Evolutionary conservation across 164 flowering plant species (phyloP), one percentile per base, ranked within the genome.

Genomic region (Santalum album): DNA sequence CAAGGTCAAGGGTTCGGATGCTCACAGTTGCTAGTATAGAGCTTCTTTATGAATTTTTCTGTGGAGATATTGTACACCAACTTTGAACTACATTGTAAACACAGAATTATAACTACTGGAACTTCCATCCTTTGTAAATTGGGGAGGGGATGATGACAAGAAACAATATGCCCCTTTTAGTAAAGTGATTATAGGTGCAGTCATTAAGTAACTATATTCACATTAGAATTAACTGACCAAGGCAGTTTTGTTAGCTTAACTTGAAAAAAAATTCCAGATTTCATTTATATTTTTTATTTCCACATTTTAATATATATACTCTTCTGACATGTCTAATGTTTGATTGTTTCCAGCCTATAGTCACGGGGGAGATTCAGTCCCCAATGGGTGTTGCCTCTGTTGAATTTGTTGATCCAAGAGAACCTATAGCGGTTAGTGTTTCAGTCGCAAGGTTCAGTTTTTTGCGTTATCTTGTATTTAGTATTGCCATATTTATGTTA

Each of bases 371-470:
- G 71, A 83, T 91, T 62, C 88, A 82, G 72, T 65, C 98, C 25
- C 99, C 96, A 57, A 55, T 87, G 82, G 96, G 78, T 59, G 80
- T 79, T 68, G 96, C 96, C 23, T 61, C 86, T 25, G 99, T 92
- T 66, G 99, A 92, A 65, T 87, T 92, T 66, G 67, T 92, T 69
- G 96, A 92, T 70, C 96, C 99, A 52, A 75, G 96, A 59, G 90
- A 92, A 68, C 99, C 96, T 63, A 75, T 92, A 21, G 70, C 63
- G 80, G 99, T 92, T 45, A 77, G 94, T 76, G 21, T 57, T 39
- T 38, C 9, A 23, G 17, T 20, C 3, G 0, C 48, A 32, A 11
- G 56, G 2, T 17, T 60, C 36, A 7, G 7, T 12, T 50, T 15
- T 47, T 38, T 10, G 21, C 36, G 19, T 25, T 36, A 22, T 19